Percentiles rank a stretch among this genome's conserved stretches.
phyloP scores from a whole-genome alignment of 352 stramenopile genomes.

The Pythium volutum region DNA sequence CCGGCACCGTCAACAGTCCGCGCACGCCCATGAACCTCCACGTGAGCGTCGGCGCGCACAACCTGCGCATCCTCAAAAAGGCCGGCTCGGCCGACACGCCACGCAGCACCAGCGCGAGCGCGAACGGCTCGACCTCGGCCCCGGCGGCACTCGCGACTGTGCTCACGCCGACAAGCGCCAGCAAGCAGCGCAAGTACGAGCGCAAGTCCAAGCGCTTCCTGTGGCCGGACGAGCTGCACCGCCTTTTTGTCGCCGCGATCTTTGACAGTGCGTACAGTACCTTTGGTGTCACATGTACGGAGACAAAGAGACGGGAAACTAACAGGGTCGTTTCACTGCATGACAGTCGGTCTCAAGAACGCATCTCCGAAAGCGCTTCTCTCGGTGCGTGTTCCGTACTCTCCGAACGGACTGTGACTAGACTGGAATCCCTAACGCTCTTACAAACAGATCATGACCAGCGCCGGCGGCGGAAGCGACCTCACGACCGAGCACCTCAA shows the following conservation, averaged over 20 bases:
- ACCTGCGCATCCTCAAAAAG: slow-evolving; percentile 29
- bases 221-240: slow-evolving; percentile 85
- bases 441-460: slow-evolving; percentile 46
- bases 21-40: slow-evolving; percentile 11
- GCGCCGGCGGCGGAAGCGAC: slow-evolving; percentile 43
- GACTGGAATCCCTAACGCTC: neutral
- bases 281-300: neutral
- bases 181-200: slow-evolving; percentile 88
- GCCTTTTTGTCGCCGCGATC: slow-evolving; percentile 85
- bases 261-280: slow-evolving; percentile 62
- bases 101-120: neutral
- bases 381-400: slow-evolving; percentile 34
- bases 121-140: slow-evolving; percentile 1
- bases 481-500: slow-evolving; percentile 88
- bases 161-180: slow-evolving; percentile 12
- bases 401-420: neutral
- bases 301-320: too few species aligned
- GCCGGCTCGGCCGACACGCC: slow-evolving; percentile 1
- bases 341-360: slow-evolving; percentile 80
- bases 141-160: neutral
- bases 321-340: neutral
- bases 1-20: neutral
- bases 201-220: slow-evolving; percentile 88
- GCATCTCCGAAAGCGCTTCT: slow-evolving; percentile 80
- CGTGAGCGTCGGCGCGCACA: slow-evolving; percentile 21